Conservation (phyloP, 208 protist genomes). For the Lotmaria passim region DNA sequence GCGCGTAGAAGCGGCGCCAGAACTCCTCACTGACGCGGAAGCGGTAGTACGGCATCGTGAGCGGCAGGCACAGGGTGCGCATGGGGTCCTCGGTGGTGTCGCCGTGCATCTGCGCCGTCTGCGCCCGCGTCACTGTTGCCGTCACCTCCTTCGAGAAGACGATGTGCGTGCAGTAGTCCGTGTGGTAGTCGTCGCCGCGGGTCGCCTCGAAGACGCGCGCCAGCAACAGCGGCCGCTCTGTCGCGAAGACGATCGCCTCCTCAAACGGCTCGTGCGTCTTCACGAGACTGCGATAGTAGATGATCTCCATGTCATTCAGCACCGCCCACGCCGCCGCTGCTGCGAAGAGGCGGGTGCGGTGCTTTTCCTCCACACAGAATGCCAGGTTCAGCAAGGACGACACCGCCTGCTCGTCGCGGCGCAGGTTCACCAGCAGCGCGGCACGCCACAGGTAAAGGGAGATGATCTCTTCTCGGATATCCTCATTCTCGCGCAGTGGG, state of each 20-base stretch:
- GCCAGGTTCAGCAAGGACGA: conserved; percentile 73
- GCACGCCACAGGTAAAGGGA: conserved; percentile 81
- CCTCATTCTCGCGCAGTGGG: conserved; percentile 51
- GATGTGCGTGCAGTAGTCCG: conserved; percentile 67
- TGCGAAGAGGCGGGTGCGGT: conserved; percentile 54
- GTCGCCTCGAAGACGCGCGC: conserved; percentile 64
- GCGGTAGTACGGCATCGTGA: conserved; percentile 77
- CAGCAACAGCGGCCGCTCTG: conserved; percentile 64
- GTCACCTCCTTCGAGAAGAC: conserved; percentile 84
- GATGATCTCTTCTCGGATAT: conserved; percentile 59
- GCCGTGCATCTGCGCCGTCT: conserved; percentile 62
- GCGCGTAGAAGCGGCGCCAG: conserved; percentile 74
- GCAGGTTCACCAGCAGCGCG: conserved; percentile 77
- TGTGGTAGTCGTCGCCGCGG: conserved; percentile 53
- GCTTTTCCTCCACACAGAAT: conserved; percentile 37
- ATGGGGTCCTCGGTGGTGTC: conserved; percentile 81
- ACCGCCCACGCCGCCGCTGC: conserved; percentile 72
- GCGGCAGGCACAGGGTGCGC: conserved; percentile 69
- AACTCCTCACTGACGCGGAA: conserved; percentile 68
- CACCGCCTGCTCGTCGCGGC: conserved; percentile 71
- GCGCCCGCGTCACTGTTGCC: conserved; percentile 69
- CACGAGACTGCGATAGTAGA: conserved; percentile 74
- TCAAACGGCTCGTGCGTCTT: conserved; percentile 64
- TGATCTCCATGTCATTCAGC: conserved; percentile 86
- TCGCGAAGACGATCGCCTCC: conserved; percentile 50